Base-by-base conservation (phyloP, 257 asterid species). In the Leonotis leonurus region DNA sequence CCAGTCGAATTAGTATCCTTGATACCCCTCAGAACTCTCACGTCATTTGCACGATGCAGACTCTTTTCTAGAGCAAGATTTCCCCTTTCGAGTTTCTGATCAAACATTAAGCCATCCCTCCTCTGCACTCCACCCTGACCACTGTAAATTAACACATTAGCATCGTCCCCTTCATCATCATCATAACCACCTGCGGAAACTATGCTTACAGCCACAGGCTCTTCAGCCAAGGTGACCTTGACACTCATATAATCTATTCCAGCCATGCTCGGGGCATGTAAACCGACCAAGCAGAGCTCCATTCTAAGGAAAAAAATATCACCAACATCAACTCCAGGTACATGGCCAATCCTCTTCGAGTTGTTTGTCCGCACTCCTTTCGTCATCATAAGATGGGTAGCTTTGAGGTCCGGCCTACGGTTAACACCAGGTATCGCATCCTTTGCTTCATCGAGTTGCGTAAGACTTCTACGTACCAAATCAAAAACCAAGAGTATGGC, bases 71-170 rank as follows among this genome's bases (percentile, higher is more conserved):
- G 67, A 64, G 89, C 89, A 67, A 82, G 85, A 62, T 82, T 82
- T 29, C 97, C 99, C 69, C 97, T 85, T 71, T 86, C 83, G 4
- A 92, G 99, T 80, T 92, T 92, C 81, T 92, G 99, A 71, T 92
- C 99, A 33, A 85, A 89, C 97, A 85, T 81, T 68, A 75, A 85
- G 13, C 93, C 95, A 26, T 86, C 99, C 59, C 85, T 75, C 77
- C 96, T 80, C 60, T 79, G 87, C 27, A 85, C 96, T 49, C 99
- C 99, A 52, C 99, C 99, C 36, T 89, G 97, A 44, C 99, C 99
- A 21, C 88, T 86, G 77, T 92, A 92, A 30, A 92, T 72, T 69
- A 89, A 50, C 45, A 87, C 80, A 10, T 89, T 88, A 6, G 83
- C 71, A 63, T 89, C 95, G 17, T 79, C 83, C 13, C 96, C 94